Evolutionary conservation across 768 basidiomycete genomes (phyloP).

Genomic region (Dacryopinax primogenitus): DNA sequence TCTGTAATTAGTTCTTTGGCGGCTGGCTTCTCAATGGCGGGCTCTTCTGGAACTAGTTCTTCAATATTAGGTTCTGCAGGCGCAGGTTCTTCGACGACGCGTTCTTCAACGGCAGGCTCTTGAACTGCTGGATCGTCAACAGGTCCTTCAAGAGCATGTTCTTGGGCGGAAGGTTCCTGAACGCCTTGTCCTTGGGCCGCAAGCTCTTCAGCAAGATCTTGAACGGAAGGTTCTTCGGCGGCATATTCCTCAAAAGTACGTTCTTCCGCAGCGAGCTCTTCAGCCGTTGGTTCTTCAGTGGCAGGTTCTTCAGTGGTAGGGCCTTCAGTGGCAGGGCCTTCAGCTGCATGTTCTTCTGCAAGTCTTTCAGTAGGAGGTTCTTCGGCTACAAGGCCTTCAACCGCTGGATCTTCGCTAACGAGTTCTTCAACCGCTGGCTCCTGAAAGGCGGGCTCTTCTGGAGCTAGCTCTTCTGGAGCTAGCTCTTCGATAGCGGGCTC

Average conservation of each 20-base stretch:
- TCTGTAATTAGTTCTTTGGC: too few relatives aligned
- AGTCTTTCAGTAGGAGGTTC: too few relatives aligned
- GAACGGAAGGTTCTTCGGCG: too few relatives aligned
- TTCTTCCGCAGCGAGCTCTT: neutral
- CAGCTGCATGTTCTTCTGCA: too few relatives aligned
- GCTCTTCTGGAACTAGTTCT: neutral
- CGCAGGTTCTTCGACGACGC: neutral
- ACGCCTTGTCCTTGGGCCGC: neutral
- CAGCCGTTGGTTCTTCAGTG: neutral
- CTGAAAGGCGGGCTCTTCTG: neutral
- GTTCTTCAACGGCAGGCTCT: neutral
- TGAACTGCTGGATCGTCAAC: neutral
- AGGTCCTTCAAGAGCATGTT: too few relatives aligned
- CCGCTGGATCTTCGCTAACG: too few relatives aligned
- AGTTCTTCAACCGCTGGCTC: neutral
- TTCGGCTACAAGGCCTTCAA: too few relatives aligned
- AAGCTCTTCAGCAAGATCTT: neutral
- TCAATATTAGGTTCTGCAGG: neutral
- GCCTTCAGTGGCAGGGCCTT: too few relatives aligned
- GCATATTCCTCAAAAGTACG: neutral
- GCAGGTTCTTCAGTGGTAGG: neutral
- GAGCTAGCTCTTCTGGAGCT: neutral
- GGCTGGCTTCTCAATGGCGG: neutral
- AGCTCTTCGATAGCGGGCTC: too few relatives aligned
- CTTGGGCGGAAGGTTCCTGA: neutral